Conservation (phyloP, 352 stramenopile genomes). For the Globisporangium nodosum region DNA sequence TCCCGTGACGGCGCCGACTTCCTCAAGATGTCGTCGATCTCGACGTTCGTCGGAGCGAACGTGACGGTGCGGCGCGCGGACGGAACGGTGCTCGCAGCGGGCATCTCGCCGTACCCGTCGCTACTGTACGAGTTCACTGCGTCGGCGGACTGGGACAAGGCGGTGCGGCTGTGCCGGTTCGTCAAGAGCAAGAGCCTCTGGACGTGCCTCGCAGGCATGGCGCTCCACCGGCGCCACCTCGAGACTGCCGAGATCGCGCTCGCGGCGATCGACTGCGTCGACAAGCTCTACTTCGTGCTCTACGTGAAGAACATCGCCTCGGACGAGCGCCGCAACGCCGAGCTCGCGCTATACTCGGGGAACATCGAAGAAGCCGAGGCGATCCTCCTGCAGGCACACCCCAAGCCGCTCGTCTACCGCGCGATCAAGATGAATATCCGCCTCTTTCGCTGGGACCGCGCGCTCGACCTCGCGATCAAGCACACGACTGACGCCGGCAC, state of each 20-base stretch:
- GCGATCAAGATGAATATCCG: slow-evolving; percentile 93
- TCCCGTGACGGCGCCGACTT: slow-evolving; percentile 74
- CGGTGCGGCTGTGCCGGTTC: slow-evolving; percentile 88
- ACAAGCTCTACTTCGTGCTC: slow-evolving; percentile 92
- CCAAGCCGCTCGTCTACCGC: slow-evolving; percentile 85
- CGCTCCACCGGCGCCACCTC: slow-evolving; percentile 82
- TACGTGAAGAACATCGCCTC: slow-evolving; percentile 83
- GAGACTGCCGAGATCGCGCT: slow-evolving; percentile 90
- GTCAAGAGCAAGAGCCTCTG: slow-evolving; percentile 88
- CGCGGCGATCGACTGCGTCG: slow-evolving; percentile 88
- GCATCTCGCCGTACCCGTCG: slow-evolving; percentile 71
- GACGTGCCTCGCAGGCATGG: slow-evolving; percentile 89
- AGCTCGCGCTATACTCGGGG: slow-evolving; percentile 81
- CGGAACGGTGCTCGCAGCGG: slow-evolving; percentile 77
- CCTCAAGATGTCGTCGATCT: slow-evolving; percentile 81
- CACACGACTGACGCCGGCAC: slow-evolving; percentile 80
- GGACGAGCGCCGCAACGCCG: slow-evolving; percentile 84
- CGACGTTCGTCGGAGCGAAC: slow-evolving; percentile 79
- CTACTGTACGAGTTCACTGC: slow-evolving; percentile 88
- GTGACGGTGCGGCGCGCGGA: slow-evolving; percentile 86
- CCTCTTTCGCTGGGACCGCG: slow-evolving; percentile 86
- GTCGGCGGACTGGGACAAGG: slow-evolving; percentile 86
- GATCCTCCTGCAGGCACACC: slow-evolving; percentile 89
- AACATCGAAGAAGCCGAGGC: slow-evolving; percentile 89
- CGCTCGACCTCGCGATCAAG: slow-evolving; percentile 86